These are phyloP conservation scores for Choiromyces venosus DNA, from an alignment of 495 filamentous ascomycete species.

Conservation along the genomic window DNA sequence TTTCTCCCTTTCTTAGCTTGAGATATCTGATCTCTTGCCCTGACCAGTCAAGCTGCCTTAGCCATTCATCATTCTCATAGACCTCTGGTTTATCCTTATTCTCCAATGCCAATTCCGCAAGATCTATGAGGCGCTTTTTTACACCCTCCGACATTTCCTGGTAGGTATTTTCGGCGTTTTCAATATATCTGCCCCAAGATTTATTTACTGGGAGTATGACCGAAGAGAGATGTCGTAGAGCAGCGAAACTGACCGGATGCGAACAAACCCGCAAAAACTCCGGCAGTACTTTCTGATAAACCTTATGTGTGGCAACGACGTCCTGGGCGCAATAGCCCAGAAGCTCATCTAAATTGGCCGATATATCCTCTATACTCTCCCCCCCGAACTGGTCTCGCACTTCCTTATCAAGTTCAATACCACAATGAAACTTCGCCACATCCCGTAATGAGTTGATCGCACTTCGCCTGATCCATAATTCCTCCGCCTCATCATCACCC, in stretches of 20 bases:
- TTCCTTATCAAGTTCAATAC: constrained; percentile 85
- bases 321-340: constrained; percentile 95
- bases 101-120: constrained; percentile 70
- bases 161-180: constrained; percentile 78
- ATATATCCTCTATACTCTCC: constrained; percentile 63
- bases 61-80: constrained; percentile 77
- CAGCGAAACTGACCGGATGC: constrained; percentile 95
- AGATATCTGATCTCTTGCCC: constrained; percentile 67
- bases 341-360: constrained; percentile 67
- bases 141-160: constrained; percentile 68
- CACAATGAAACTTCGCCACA: constrained; percentile 93
- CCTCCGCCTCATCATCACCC: constrained; percentile 76
- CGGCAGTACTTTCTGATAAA: constrained; percentile 87
- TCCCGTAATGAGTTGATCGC: constrained; percentile 93
- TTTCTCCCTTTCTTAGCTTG: constrained; percentile 69
- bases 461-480: constrained; percentile 89
- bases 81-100: constrained; percentile 61
- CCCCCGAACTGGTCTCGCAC: constrained; percentile 82
- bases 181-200: constrained; percentile 78
- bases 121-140: constrained; percentile 60
- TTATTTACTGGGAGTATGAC: constrained; percentile 86
- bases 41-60: constrained; percentile 90
- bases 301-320: constrained; percentile 83
- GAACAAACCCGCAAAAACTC: constrained; percentile 82
- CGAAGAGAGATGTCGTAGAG: constrained; percentile 81